phyloP scores from a whole-genome alignment of 2,329 filamentous ascomycete genomes.

The Botryosphaeria dothidea region DNA sequence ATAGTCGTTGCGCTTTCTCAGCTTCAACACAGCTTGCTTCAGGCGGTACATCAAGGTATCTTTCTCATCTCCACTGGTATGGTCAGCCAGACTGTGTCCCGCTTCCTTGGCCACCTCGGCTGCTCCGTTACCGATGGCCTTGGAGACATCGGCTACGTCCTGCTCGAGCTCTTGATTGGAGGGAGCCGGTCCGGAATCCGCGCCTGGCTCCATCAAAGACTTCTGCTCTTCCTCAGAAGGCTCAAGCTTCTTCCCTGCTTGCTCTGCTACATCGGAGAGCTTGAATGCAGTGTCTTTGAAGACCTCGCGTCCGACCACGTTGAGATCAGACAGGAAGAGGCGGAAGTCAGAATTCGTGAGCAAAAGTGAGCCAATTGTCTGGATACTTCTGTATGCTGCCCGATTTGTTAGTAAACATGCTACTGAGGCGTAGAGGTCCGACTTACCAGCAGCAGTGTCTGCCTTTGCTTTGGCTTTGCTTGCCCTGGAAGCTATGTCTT shows the following conservation, averaged over 20 bases:
- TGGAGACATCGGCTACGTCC: conserved; percentile 45
- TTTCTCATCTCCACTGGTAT: conserved; percentile 70
- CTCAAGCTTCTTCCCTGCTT: conserved; percentile 72
- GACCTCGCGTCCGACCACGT: conserved; percentile 76
- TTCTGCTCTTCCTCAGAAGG: conserved; percentile 64
- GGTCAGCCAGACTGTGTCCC: conserved; percentile 70
- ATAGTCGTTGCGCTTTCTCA: conserved; percentile 79
- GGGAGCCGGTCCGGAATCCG: conserved; percentile 55
- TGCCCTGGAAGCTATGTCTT: conserved; percentile 63
- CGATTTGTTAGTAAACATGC: conserved; percentile 24
- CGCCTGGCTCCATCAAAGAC: conserved; percentile 53
- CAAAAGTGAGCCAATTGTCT: conserved; percentile 80
- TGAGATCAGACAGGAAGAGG: conserved; percentile 78
- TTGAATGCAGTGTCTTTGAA: conserved; percentile 84
- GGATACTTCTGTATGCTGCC: conserved; percentile 75
- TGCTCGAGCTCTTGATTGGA: conserved; percentile 62
- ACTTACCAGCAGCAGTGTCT: conserved; percentile 68
- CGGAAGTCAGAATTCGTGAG: conserved; percentile 90
- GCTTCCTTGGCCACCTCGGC: conserved; percentile 58
- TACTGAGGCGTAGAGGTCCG: neutral
- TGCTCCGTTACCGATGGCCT: conserved; percentile 48
- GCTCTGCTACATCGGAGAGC: conserved; percentile 71
- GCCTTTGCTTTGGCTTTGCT: conserved; percentile 66
- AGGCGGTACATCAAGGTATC: conserved; percentile 73
- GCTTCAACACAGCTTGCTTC: conserved; percentile 71